phyloP scores from a whole-genome alignment of 257 asterid genomes.

The Lantana camara region DNA sequence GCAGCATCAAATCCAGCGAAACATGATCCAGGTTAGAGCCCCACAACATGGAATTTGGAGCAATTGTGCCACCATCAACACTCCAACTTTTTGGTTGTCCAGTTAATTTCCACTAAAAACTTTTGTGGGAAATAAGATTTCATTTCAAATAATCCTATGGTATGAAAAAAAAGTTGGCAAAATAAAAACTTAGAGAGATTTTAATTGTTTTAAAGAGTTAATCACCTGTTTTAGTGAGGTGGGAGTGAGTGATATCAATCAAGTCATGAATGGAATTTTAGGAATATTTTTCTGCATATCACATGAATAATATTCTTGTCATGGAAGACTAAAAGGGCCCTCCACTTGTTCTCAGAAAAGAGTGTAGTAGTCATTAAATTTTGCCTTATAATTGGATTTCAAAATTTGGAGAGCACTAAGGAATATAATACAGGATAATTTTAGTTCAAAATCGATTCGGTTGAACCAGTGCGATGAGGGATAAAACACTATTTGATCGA shows the following conservation, averaged over 20 bases:
- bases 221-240: too few relatives aligned
- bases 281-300: not conserved
- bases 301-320: constrained; percentile 25
- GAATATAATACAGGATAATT: too few relatives aligned
- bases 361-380: too few relatives aligned
- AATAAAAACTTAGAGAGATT: not conserved
- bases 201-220: too few relatives aligned
- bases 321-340: constrained; percentile 22
- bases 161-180: not conserved
- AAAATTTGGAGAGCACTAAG: too few relatives aligned
- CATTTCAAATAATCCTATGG: not conserved
- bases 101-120: not conserved
- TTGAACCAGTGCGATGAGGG: too few relatives aligned
- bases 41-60: constrained; percentile 1
- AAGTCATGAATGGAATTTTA: too few relatives aligned
- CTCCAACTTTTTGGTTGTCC: not conserved
- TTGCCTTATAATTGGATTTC: too few relatives aligned
- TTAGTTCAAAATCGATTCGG: too few relatives aligned
- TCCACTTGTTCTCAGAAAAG: too few relatives aligned
- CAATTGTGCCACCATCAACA: not conserved
- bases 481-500: too few relatives aligned
- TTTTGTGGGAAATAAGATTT: not conserved
- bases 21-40: constrained; percentile 1
- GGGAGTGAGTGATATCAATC: too few relatives aligned
- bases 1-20: not conserved